phyloP scores from a whole-genome alignment of 192 early-diverging fungal genomes.

The Gigaspora rosea region DNA sequence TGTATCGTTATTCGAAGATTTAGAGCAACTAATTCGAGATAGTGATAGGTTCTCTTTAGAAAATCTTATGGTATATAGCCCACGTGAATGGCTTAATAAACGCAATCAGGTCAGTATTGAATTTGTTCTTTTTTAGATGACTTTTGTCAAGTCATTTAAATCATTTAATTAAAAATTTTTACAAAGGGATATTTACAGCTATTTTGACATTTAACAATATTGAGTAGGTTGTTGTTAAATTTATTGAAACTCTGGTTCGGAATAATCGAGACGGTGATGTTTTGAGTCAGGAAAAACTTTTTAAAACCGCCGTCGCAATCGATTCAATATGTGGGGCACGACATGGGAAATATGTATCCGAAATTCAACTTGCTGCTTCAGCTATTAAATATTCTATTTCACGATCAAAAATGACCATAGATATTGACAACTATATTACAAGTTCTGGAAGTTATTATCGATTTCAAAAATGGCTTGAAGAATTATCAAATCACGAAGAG shows the following conservation, averaged over 20 bases:
- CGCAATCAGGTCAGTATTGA: not conserved
- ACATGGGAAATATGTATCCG: constrained; percentile 16
- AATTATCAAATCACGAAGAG: too few relatives aligned
- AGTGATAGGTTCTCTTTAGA: constrained; percentile 21
- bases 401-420: constrained; percentile 9
- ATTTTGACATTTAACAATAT: too few relatives aligned
- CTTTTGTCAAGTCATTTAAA: too few relatives aligned
- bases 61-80: constrained; percentile 16
- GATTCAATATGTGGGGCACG: constrained; percentile 18
- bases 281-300: constrained; percentile 8
- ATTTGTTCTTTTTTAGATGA: too few relatives aligned
- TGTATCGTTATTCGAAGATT: constrained; percentile 5
- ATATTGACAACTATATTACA: not conserved
- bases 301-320: constrained; percentile 10
- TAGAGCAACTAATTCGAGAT: constrained; percentile 11
- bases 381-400: constrained; percentile 17
- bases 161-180: too few relatives aligned
- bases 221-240: not conserved
- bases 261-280: not conserved
- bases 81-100: constrained; percentile 22
- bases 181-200: too few relatives aligned
- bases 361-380: constrained; percentile 18
- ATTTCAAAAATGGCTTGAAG: too few relatives aligned
- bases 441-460: too few relatives aligned
- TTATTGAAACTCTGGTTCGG: not conserved